Conservation (phyloP, 805 yeast genomes). For the Ogataea pini region DNA sequence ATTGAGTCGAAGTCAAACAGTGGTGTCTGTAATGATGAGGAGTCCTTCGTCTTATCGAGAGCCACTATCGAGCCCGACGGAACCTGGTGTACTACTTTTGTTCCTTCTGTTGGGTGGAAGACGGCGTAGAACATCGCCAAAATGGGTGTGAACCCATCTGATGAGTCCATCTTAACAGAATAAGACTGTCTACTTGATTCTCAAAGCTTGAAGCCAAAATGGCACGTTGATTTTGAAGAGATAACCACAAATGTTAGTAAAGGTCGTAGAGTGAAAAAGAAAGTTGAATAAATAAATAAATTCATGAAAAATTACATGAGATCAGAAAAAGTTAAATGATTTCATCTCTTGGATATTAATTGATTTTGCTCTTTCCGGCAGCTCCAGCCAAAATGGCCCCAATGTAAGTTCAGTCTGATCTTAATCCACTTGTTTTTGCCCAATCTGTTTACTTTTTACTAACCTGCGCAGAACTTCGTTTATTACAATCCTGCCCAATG, state of each 20-base stretch:
- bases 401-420: conserved; percentile 24
- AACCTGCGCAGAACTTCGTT: conserved; percentile 23
- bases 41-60: conserved; percentile 33
- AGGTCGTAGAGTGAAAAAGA: neutral
- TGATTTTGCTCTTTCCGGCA: no score
- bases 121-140: conserved; percentile 85
- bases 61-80: conserved; percentile 71
- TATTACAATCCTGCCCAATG: conserved; percentile 15
- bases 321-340: neutral
- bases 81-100: conserved; percentile 87
- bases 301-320: neutral
- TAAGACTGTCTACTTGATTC: no score
- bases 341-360: no score
- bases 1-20: conserved; percentile 80
- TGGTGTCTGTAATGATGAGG: conserved; percentile 40
- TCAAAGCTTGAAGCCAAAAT: no score
- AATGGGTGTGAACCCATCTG: conserved; percentile 81
- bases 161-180: conserved; percentile 24
- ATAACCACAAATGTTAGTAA: no score
- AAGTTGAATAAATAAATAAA: neutral
- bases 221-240: no score
- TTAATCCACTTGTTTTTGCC: no score
- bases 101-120: conserved; percentile 94
- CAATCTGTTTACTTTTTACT: no score
- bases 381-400: conserved; percentile 24